Conservation (phyloP, 225 moss, liverwort and hornwort species). For the Antitrichia curtipendula region DNA sequence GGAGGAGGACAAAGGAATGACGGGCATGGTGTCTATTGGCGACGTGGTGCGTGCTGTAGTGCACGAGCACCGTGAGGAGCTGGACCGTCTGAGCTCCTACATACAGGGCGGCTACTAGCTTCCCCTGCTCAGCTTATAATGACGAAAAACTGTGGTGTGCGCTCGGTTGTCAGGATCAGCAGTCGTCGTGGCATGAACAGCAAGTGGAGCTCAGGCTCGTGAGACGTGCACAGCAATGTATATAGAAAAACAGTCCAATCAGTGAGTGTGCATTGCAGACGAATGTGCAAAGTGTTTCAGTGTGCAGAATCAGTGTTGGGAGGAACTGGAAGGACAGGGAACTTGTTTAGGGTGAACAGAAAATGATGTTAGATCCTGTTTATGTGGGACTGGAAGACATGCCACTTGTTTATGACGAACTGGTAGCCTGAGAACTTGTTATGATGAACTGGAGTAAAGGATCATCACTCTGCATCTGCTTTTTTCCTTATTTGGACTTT, state of each 20-base stretch:
- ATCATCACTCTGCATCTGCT: background rate
- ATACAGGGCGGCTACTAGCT: slow-evolving; percentile 78
- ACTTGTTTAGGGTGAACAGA: background rate
- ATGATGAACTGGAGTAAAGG: background rate
- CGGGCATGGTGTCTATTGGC: slow-evolving; percentile 93
- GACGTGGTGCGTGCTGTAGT: slow-evolving; percentile 91
- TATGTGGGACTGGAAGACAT: background rate
- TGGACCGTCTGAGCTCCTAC: slow-evolving; percentile 56
- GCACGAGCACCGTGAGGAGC: slow-evolving; percentile 83
- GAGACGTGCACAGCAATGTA: background rate
- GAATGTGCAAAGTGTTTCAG: background rate
- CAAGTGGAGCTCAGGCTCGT: background rate
- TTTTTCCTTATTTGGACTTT: no score
- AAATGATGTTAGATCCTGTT: background rate
- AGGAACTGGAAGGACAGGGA: background rate
- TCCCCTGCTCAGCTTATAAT: background rate
- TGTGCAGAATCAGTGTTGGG: background rate
- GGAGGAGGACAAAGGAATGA: slow-evolving; percentile 77
- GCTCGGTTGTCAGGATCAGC: background rate
- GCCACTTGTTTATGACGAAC: background rate
- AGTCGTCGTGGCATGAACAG: background rate
- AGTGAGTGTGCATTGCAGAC: background rate
- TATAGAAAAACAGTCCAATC: background rate
- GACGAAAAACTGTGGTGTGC: background rate
- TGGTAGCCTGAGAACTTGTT: background rate